phyloP scores from a whole-genome alignment of 164 flowering plant species.

The Houttuynia cordata region DNA sequence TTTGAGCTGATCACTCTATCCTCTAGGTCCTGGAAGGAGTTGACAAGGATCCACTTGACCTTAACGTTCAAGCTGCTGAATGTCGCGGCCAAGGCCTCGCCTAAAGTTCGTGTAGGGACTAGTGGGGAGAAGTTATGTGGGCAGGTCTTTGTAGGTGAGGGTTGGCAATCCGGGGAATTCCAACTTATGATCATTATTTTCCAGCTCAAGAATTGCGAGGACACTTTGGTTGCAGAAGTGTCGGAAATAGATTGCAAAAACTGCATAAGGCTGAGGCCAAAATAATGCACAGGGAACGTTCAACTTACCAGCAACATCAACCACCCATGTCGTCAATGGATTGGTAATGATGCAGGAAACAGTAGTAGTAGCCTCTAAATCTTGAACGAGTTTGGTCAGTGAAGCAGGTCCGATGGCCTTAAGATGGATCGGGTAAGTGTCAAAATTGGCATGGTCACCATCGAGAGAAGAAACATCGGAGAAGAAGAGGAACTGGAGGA shows the following conservation, averaged over 20 bases:
- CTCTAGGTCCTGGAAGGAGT: slow-evolving; percentile 3
- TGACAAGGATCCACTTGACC: slow-evolving; percentile 1
- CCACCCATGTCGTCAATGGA: slow-evolving; percentile 5
- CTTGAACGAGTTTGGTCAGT: not conserved
- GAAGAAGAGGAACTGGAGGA: slow-evolving; percentile 3
- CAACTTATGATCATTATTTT: not conserved
- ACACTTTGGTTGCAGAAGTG: not conserved
- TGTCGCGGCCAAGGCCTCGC: not conserved
- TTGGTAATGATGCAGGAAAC: slow-evolving; percentile 3
- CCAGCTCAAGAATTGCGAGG: not conserved
- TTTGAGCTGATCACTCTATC: not conserved
- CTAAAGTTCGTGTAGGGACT: not conserved
- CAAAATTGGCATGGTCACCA: not conserved
- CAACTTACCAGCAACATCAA: slow-evolving; percentile 1
- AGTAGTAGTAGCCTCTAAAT: not conserved
- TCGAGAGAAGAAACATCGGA: slow-evolving; percentile 4
- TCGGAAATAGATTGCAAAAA: slow-evolving; percentile 3
- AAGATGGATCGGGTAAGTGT: not conserved
- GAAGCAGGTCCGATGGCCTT: slow-evolving; percentile 1
- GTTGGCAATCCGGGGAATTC: slow-evolving; percentile 6
- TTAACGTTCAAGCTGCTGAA: not conserved
- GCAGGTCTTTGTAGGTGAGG: slow-evolving; percentile 1
- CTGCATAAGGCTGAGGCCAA: slow-evolving; percentile 6
- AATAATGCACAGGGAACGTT: not conserved
- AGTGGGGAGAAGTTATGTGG: slow-evolving; percentile 6